Percentiles rank a stretch among this genome's conserved stretches.
Conservation (phyloP, 371 early-diverging fungal species). For the Catenaria anguillulae region DNA sequence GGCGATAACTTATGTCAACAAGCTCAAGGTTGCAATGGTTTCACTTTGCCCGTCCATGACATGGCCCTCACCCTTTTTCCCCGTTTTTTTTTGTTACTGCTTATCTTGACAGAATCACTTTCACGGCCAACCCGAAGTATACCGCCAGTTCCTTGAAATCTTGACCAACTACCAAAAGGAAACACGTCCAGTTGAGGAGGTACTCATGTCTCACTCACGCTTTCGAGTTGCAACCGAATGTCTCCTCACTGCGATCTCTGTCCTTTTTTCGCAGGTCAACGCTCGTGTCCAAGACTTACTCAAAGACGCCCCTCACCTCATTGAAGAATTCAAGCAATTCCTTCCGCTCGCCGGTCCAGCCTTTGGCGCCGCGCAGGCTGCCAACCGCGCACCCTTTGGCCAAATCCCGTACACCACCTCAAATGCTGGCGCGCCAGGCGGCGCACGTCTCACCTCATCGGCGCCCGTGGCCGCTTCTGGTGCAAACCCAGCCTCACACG, state of each 20-base stretch:
- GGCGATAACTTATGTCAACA: conserved; percentile 89
- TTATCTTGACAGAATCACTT: conserved; percentile 77
- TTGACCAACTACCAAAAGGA: conserved; percentile 85
- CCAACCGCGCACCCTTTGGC: background rate
- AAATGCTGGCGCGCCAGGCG: too few relatives aligned
- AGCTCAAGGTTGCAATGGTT: conserved; percentile 87
- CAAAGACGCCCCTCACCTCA: conserved; percentile 62
- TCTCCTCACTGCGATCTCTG: background rate
- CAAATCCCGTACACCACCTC: too few relatives aligned
- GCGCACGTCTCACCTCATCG: too few relatives aligned
- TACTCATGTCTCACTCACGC: conserved; percentile 13
- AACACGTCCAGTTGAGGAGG: conserved; percentile 72
- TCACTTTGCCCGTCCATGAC: too few relatives aligned
- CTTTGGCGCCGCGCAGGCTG: background rate
- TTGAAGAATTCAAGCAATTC: conserved; percentile 94
- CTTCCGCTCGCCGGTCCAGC: conserved; percentile 51
- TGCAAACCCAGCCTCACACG: too few relatives aligned
- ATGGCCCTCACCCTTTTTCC: too few relatives aligned
- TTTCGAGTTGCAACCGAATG: background rate
- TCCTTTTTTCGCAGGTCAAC: too few relatives aligned
- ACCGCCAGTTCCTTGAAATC: conserved; percentile 89
- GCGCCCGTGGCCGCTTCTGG: too few relatives aligned
- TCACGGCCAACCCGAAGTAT: conserved; percentile 68
- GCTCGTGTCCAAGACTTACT: conserved; percentile 73
- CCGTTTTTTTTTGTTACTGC: too few relatives aligned